Base-by-base conservation (phyloP, 257 asterid species). In the Nicotiana undulata region DNA sequence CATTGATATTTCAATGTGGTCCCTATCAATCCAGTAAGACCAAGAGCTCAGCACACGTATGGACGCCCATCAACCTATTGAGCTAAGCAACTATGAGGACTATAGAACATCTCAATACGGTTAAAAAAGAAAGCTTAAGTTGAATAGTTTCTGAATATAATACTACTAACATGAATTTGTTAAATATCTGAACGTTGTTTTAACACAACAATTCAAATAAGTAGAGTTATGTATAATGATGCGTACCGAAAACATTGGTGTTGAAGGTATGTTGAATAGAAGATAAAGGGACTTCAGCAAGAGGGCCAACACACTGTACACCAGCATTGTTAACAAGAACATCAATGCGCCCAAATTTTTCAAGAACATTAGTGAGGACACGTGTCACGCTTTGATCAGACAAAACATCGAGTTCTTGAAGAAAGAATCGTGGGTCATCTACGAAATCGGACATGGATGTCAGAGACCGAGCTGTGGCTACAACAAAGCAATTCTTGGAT, bases 271-370 rank as follows among this genome's bases (percentile, higher is more conserved):
- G 86, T 32, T 93, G 85, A 66, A 93, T 83, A 29, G 89, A 75
- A 78, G 94, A 83, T 6, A 95, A 63, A 55, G 99, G 99, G 63
- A 95, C 82, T 89, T 95, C 99, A 32, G 96, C 97, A 11, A 93
- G 84, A 51, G 98, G 99, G 0, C 98, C 99, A 10, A 93, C 82
- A 85, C 99, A 93, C 87, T 85, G 98, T 61, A 91, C 84, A 66
- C 99, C 99, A 51, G 99, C 99, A 34, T 95, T 95, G 76, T 95
- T 93, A 8, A 95, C 96, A n/a, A 95, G 85, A 63, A 95, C 70
- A 84, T 95, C 99, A 46, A 95, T 85, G 1, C 93, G 93, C 24
- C 99, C 97, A 55, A 88, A 90, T 76, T 77, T 88, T 66, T 91
- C 95, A 13, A 95, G 86, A 59, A 88, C 96, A 9, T 86, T 84